Base-by-base conservation (phyloP, 169 alveolate genomes). In the Cryptosporidium canis region DNA sequence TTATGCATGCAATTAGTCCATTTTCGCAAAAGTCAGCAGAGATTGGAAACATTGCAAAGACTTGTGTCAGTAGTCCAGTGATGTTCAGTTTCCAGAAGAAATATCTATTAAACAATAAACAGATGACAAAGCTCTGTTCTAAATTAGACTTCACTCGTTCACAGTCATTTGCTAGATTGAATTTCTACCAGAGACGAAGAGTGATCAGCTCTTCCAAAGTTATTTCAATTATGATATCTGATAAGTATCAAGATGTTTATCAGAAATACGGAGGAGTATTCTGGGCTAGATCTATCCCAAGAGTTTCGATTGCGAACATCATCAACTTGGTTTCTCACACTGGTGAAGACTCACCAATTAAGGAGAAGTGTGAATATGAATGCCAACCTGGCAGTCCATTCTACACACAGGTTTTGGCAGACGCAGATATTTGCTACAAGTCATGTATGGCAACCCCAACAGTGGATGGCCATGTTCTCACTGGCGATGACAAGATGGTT, bases 231-330 rank as follows among this genome's bases (percentile, higher is more conserved):
- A 39, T 55, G 58, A 33, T 77, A 12, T 65, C 87, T 24, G 63
- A 77, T 43, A 77, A 45, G 29, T 77, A 77, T 37, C 21, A 77
- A 24, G 44, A 41, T 21, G 87, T 77, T 9, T 77, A 77, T 77
- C 12, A 39, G n/a, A 55, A 43, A n/a, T 12, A 53, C n/a, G 35
- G 58, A 24, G 87, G 87, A 21, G 65, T 77, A 11, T 58, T 58
- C 48, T 77, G 87, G 87, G 87, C 87, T 24, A 77, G 72, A 24
- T 33, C 55, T 63, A 55, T 77, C 58, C 87, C 87, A 77, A 77
- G 87, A 58, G 87, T 77, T 27, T 58, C 77, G 8, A 16, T 77
- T 53, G 48, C 14, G 45, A 77, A 77, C 21, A 41, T 77, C 56
- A 77, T 77, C 14, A 77, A 77, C 44, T 77, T 77, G 44, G 27